Percentiles rank a stretch among this genome's conserved stretches.
Conservation (phyloP, 1,284 basidiomycete genomes). For the Grifola frondosa region DNA sequence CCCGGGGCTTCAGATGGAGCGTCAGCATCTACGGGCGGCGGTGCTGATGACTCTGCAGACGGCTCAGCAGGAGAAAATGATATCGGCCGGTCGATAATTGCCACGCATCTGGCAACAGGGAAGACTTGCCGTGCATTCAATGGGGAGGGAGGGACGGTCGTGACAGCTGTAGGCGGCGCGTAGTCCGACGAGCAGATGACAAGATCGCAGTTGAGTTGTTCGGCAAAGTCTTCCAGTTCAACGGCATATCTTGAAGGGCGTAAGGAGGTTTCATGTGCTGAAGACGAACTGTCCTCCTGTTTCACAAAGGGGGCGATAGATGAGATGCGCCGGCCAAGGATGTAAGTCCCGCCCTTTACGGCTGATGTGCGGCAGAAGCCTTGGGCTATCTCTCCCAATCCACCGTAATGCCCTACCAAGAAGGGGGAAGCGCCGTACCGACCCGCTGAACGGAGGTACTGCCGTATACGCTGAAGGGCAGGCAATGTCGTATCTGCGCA, state of each 20-base stretch:
- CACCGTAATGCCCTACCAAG: slow-evolving; percentile 93
- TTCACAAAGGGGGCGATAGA: slow-evolving; percentile 35
- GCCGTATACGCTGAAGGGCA: slow-evolving; percentile 65
- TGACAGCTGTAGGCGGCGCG: slow-evolving; percentile 20
- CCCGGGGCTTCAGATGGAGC: slow-evolving; percentile 20
- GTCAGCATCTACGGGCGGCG: slow-evolving; percentile 6
- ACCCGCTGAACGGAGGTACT: slow-evolving; percentile 79
- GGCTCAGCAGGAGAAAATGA: slow-evolving; percentile 32
- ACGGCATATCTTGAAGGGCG: slow-evolving; percentile 41
- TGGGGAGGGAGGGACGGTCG: too few relatives aligned
- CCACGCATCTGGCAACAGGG: slow-evolving; percentile 63
- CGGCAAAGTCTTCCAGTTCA: slow-evolving; percentile 60
- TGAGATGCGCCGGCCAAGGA: slow-evolving; percentile 65
- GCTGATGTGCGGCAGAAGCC: slow-evolving; percentile 91
- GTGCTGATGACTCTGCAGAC: slow-evolving; percentile 17
- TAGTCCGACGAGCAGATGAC: slow-evolving; percentile 44
- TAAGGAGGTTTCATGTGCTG: too few relatives aligned
- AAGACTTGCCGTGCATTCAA: background rate
- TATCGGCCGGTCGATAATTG: slow-evolving; percentile 57
- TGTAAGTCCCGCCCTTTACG: slow-evolving; percentile 83
- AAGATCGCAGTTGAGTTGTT: slow-evolving; percentile 46
- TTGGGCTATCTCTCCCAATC: slow-evolving; percentile 88
- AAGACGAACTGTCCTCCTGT: background rate
- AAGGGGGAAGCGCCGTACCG: slow-evolving; percentile 91
- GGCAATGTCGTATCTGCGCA: slow-evolving; percentile 60